These are phyloP conservation scores for Solanum hybrid DNA, from an alignment of 305 asterid species.

Conservation along the genomic window DNA sequence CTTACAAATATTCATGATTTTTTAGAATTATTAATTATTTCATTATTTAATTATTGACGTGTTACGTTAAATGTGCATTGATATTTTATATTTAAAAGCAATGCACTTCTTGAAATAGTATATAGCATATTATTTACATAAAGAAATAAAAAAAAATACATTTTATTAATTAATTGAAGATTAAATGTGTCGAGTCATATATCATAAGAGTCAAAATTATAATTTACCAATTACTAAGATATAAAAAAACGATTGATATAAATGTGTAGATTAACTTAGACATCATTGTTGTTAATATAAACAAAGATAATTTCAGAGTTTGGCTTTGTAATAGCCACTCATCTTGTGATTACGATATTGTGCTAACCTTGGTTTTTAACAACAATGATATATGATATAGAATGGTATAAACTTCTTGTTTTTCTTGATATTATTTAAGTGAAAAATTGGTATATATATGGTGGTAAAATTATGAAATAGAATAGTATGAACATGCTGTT, in stretches of 20 bases:
- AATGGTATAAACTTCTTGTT: no score
- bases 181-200: neutral
- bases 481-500: no score
- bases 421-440: no score
- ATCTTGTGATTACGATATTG: neutral
- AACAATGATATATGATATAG: no score
- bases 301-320: neutral
- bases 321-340: neutral
- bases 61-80: no score
- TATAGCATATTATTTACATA: neutral
- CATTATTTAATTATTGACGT: no score
- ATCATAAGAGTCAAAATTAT: neutral
- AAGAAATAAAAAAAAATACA: neutral
- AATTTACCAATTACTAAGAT: neutral
- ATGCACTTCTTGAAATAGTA: neutral
- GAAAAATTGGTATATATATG: no score
- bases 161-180: neutral
- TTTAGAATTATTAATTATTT: no score
- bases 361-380: no score
- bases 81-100: neutral
- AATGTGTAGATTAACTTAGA: neutral
- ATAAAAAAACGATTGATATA: neutral
- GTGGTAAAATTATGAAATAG: no score
- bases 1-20: neutral
- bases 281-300: neutral